A percentile compares a stretch with the other conserved stretches of the same genome.
phyloP scores from a whole-genome alignment of 139 green algal genomes.

The Chlorella sp. region DNA sequence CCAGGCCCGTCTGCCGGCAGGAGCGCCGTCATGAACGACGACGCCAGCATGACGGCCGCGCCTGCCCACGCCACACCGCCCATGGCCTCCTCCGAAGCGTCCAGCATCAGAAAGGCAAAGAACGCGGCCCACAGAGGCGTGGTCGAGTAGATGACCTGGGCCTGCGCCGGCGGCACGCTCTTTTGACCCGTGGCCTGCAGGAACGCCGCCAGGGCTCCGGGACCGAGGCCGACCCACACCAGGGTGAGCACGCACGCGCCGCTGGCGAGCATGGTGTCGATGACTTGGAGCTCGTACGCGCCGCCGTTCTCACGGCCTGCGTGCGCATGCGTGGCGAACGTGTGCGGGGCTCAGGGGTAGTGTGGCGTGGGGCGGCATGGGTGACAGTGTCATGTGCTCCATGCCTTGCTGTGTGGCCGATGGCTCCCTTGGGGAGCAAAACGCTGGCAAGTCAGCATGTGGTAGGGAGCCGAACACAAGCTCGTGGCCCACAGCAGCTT shows the following conservation, averaged over 20 bases:
- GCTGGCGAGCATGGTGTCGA: neutral
- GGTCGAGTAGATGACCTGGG: constrained; percentile 27
- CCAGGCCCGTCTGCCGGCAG: neutral
- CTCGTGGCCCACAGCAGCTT: too few species aligned
- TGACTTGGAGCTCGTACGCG: neutral
- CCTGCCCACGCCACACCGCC: neutral
- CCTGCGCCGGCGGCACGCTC: constrained; percentile 15
- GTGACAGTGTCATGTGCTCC: too few species aligned
- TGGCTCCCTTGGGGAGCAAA: too few species aligned
- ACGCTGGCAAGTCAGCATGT: too few species aligned
- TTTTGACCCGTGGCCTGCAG: constrained; percentile 20
- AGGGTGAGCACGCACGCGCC: constrained; percentile 6
- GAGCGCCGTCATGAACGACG: neutral
- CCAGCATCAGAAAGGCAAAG: constrained; percentile 16
- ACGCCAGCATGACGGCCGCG: neutral
- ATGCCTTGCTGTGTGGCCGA: too few species aligned
- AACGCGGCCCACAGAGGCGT: constrained; percentile 20
- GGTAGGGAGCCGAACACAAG: too few species aligned
- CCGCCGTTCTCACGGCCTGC: neutral
- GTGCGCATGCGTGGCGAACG: too few species aligned
- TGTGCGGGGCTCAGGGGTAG: too few species aligned
- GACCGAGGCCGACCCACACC: constrained; percentile 20
- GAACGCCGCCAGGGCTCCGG: constrained; percentile 12
- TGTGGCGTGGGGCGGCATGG: too few species aligned
- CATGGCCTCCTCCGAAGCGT: constrained; percentile 21